Percentiles rank a stretch among this genome's conserved stretches.
Conservation (phyloP, 2,329 filamentous ascomycete species). For the Alternaria ethzedia region DNA sequence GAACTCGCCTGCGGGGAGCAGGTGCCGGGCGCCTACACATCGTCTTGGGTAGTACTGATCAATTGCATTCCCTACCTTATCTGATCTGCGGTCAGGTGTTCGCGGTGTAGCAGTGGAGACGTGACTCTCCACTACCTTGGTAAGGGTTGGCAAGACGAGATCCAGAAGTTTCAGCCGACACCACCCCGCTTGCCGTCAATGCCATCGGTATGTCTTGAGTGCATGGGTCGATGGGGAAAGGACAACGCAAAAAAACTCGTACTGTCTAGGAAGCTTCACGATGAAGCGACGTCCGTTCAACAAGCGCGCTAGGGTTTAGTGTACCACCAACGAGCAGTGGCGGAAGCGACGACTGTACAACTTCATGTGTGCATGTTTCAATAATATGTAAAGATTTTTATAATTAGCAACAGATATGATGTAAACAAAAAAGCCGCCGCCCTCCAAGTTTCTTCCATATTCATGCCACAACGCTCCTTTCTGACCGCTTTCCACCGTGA, state of each 20-base stretch:
- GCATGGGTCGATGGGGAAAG: background rate
- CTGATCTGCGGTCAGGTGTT: background rate
- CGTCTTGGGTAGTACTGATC: background rate
- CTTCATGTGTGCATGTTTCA: background rate
- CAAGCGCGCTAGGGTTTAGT: constrained; percentile 2
- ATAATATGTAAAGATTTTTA: background rate
- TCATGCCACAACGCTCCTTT: background rate
- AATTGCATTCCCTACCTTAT: background rate
- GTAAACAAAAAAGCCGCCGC: background rate
- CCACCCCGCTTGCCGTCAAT: background rate
- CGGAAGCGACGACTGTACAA: constrained; percentile 1
- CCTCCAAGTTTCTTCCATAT: background rate
- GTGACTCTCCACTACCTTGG: background rate
- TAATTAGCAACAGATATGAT: background rate
- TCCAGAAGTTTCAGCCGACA: background rate
- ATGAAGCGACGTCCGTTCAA: background rate
- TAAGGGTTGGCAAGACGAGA: background rate
- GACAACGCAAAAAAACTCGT: background rate
- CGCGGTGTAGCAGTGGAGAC: background rate
- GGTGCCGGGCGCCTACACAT: constrained; percentile 8
- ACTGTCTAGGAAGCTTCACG: background rate
- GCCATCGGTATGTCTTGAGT: background rate
- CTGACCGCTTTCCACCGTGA: background rate
- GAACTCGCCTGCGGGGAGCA: constrained; percentile 2
- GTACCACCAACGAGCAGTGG: background rate